Evolutionary conservation across 371 early-diverging fungal genomes (phyloP), one percentile per base, ranked within the genome.

Genomic region (Saksenaea vasiformis): DNA sequence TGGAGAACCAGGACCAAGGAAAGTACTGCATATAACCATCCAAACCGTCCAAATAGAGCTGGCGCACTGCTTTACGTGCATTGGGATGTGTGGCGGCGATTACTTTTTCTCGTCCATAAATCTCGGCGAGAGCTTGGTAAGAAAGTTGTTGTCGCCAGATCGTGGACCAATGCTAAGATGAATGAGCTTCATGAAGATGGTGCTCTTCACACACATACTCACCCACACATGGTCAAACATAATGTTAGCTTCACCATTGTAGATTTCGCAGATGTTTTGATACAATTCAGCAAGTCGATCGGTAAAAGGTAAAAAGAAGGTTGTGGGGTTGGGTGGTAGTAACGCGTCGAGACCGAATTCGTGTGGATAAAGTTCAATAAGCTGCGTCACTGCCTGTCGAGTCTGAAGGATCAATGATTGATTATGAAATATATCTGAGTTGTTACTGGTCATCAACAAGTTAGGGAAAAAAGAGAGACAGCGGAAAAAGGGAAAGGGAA

Each of bases 11-110:
- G 0, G 63, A 62, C 80, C 80, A 80, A 1, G 80, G 80, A 62
- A 77, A 80, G 75, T 77, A 80, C 37, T 77, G 80, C 80, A 80
- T 80, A 38, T 74, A 80, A 31, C 68, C 59, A 54, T 74, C 77
- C 15, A 80, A 62, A 4, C 60, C 53, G 28, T 73, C 80, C 11
- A 60, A 28, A 39, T 69, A 80, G 22, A 80, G 73, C 47, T 80
- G 80, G 9, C 37, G 53, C 5, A 77, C 69, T 1, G 80, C 80
- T 54, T 77, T 80, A 22, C 67, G 64, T 7, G 75, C 75, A 36
- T 75, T 62, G 8, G 75, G 77, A 65, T 80, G 67, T 11, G 68
- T 54, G 3, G 71, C 22, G 1, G 54, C 60, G n/a, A 80, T 55
- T 3, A 80, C 72, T 17, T 65, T 55, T 19, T 80, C 75, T 54